These are phyloP conservation scores for Cladobotryum protrusum DNA, from an alignment of 2,329 filamentous ascomycete species.

Conservation along the genomic window DNA sequence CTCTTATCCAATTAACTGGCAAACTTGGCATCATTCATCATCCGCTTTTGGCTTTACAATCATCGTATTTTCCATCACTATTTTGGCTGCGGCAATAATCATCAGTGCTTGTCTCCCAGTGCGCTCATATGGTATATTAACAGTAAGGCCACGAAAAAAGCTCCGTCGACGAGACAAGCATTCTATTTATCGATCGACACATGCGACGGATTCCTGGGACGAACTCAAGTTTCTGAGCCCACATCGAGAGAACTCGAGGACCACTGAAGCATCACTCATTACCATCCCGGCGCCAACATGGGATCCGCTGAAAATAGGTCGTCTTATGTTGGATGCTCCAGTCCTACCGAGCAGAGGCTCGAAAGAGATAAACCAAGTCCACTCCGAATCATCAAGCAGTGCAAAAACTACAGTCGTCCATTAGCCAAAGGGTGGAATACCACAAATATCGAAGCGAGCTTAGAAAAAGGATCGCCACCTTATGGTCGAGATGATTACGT, in stretches of 20 bases:
- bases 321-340: conserved; percentile 26
- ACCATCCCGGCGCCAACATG: conserved; percentile 24
- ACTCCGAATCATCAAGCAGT: conserved; percentile 36
- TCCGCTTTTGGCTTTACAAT: conserved; percentile 2
- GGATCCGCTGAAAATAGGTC: conserved; percentile 23
- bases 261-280: not conserved
- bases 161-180: not conserved
- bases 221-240: not conserved
- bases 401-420: not conserved
- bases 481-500: not conserved
- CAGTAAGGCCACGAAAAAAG: not conserved
- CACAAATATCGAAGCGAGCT: too few species aligned
- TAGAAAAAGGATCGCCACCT: not conserved
- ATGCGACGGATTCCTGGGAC: not conserved
- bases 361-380: conserved; percentile 35
- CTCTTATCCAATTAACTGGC: not conserved
- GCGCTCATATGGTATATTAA: not conserved
- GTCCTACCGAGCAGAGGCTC: conserved; percentile 16
- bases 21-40: conserved; percentile 9
- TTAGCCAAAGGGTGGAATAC: not conserved
- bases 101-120: conserved; percentile 1
- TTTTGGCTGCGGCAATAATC: conserved; percentile 4
- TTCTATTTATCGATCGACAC: not conserved
- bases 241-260: not conserved
- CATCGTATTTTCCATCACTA: conserved; percentile 5